These are phyloP conservation scores for Phallus indusiatus DNA, from an alignment of 768 basidiomycete genomes.

Conservation along the genomic window DNA sequence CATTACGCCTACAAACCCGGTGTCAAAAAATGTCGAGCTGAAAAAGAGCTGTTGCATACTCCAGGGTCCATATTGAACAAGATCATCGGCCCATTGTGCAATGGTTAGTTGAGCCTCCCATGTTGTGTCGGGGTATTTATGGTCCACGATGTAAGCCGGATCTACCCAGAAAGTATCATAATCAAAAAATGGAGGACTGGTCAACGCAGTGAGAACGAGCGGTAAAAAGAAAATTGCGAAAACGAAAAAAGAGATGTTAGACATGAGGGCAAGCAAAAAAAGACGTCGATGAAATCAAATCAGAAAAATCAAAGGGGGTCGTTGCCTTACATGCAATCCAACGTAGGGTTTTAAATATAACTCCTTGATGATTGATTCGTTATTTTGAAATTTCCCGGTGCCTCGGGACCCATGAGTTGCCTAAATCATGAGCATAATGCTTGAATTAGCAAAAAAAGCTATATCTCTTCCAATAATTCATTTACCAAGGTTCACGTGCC, in stretches of 20 bases:
- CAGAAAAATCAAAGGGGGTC: no score
- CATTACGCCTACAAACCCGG: conserved; percentile 24
- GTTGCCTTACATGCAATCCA: no score
- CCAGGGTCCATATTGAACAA: conserved; percentile 2
- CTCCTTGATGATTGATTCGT: no score
- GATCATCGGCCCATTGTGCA: neutral
- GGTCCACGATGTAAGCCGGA: neutral
- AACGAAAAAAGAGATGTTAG: neutral
- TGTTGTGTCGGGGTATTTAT: neutral
- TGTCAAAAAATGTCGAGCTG: neutral
- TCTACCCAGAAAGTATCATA: neutral
- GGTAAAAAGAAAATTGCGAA: neutral
- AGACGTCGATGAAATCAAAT: neutral
- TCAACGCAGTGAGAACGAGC: neutral
- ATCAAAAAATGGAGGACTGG: neutral
- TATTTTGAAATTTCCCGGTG: no score
- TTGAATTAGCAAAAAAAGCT: no score
- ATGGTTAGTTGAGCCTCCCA: neutral
- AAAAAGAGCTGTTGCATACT: neutral
- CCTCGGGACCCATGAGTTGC: no score
- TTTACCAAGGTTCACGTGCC: no score
- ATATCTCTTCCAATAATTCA: no score
- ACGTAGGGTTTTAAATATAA: no score
- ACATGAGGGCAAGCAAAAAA: no score
- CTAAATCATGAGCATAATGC: no score